Evolutionary conservation across 169 alveolate genomes (phyloP), one percentile per base, ranked within the genome.

Genomic region (Toxoplasma gondii): DNA sequence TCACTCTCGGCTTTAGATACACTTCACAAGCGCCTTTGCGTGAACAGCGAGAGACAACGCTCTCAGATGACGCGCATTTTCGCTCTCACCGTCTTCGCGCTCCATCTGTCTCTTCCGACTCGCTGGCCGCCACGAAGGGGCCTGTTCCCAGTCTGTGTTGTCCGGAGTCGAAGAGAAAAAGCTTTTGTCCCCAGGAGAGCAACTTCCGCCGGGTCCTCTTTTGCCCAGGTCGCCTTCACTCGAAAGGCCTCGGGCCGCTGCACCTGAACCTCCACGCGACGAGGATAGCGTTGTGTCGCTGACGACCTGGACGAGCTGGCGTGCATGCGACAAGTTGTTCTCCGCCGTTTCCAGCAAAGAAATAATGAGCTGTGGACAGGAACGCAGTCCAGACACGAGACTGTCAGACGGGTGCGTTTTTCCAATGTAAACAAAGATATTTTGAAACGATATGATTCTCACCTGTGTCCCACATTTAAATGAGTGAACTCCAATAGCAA

Each of bases 261-360:
- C 54, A 29, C n/a, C 38, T 5, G 41, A 1, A 10, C 90, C 67
- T 39, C 54, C 49, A 1, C 86, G 34, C 81, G 92, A 19, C 70
- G 80, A 86, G 24, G 80, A 27, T 27, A 34, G n/a, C 36, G 84
- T 91, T 41, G 94, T 91, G 84, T 91, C 94, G 49, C 94, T 78
- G 27, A 91, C 84, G 5, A 91, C 94, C 39, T 83, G 90, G 9
- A 91, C 94, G 29, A 91, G 94, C 43, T 84, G 91, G n/a, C 86
- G 94, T 1, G 94, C 94, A 34, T 83, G 84, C 53, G 84, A 41
- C 86, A 91, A n/a, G 67, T 81, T 83, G 83, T 91, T 91, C 38
- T 81, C 94, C 22, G 94, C 94, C 24, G 94, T 91, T 29, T 91
- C 94, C 82, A 91, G 91, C 90, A 91, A 34, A 7, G 94, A 91